These are phyloP conservation scores for Fragilariopsis cylindrus DNA, from an alignment of 108 stramenopile genomes.

Conservation along the genomic window DNA sequence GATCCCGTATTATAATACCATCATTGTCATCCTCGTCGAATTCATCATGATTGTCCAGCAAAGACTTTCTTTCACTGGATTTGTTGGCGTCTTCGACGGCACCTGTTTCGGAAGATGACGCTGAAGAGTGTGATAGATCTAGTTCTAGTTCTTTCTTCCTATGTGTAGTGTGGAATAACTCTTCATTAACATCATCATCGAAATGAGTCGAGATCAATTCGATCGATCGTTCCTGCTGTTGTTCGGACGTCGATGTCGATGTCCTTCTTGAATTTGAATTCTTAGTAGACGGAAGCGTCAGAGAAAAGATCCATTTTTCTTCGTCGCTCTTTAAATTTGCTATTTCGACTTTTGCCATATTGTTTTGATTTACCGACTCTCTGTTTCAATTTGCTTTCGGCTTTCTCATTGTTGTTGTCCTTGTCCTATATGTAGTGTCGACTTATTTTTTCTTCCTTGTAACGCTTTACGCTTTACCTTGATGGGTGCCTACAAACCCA, in stretches of 20 bases:
- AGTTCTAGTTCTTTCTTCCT: background rate
- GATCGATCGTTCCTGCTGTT: conserved; percentile 7
- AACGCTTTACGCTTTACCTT: too few relatives aligned
- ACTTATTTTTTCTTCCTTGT: too few relatives aligned
- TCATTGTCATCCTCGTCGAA: conserved; percentile 11
- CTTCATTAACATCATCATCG: background rate
- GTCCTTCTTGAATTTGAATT: background rate
- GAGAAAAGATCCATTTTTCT: conserved; percentile 37
- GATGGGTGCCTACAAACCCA: too few relatives aligned
- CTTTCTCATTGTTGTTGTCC: too few relatives aligned
- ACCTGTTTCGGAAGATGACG: conserved; percentile 7
- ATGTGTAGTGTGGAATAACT: background rate
- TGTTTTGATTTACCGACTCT: too few relatives aligned
- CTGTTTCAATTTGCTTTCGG: too few relatives aligned
- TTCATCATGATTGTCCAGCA: conserved; percentile 24
- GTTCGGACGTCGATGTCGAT: background rate
- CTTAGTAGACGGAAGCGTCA: conserved; percentile 18
- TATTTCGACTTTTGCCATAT: too few relatives aligned
- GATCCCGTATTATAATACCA: background rate
- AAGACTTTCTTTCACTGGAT: conserved; percentile 27
- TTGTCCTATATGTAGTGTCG: too few relatives aligned
- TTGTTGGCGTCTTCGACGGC: background rate
- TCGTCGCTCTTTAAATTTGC: conserved; percentile 6
- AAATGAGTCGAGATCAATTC: conserved; percentile 15
- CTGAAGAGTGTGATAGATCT: background rate